Conservation (phyloP, 2,329 filamentous ascomycete species). For the Alternaria sp. region DNA sequence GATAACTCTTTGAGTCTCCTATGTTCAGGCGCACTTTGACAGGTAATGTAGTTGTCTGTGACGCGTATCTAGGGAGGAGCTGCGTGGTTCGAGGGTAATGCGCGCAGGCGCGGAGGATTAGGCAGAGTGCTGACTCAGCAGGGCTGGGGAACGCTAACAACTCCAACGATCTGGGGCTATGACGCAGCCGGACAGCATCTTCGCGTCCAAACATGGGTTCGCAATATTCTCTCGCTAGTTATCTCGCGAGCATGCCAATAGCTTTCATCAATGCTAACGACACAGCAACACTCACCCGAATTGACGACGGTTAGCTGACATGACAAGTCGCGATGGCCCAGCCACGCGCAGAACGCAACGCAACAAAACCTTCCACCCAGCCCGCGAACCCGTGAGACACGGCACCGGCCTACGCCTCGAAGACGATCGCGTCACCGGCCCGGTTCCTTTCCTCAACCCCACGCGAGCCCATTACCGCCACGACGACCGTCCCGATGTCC, state of each 20-base stretch:
- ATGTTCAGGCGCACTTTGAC: neutral
- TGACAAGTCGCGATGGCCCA: neutral
- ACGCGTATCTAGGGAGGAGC: neutral
- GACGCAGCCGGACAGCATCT: neutral
- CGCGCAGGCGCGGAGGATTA: neutral
- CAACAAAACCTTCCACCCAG: conserved; percentile 35
- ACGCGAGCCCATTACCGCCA: conserved; percentile 42
- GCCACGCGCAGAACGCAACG: conserved; percentile 17
- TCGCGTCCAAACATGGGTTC: neutral
- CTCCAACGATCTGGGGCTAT: neutral
- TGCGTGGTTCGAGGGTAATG: neutral
- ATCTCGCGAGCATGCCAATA: neutral
- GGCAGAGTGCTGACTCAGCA: conserved; percentile 1
- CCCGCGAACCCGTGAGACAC: conserved; percentile 34
- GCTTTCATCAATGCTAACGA: neutral
- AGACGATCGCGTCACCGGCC: conserved; percentile 43
- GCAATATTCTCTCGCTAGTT: neutral
- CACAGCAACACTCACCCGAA: neutral
- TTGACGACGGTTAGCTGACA: neutral
- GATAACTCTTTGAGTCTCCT: accelerated
- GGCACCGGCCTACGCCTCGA: conserved; percentile 28
- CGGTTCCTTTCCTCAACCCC: conserved; percentile 58
- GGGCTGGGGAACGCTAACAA: neutral
- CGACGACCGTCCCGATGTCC: conserved; percentile 41
- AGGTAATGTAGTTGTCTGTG: neutral